Evolutionary conservation across 1,284 basidiomycete genomes (phyloP).

Genomic region (Coniophora puteana): DNA sequence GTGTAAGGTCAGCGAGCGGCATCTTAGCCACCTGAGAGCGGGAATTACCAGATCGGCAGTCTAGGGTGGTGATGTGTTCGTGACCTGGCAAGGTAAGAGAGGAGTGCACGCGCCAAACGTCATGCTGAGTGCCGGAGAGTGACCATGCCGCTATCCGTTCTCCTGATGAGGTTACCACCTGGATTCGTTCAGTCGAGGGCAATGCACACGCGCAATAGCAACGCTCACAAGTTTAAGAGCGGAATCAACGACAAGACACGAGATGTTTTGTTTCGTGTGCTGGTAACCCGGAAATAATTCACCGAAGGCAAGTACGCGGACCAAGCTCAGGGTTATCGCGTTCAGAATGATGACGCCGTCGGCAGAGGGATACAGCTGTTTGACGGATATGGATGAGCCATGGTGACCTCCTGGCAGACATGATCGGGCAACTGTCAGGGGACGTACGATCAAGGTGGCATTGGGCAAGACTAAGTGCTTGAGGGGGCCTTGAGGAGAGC

Average conservation of each 20-base stretch:
- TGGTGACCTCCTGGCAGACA: not conserved
- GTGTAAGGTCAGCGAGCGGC: conserved; percentile 15
- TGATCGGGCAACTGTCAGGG: too few species aligned
- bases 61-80: conserved; percentile 55
- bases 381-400: conserved; percentile 1
- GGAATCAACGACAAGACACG: conserved; percentile 64
- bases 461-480: conserved; percentile 53
- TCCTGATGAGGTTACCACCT: conserved; percentile 72
- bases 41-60: conserved; percentile 62
- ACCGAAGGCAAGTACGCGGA: conserved; percentile 69
- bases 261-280: conserved; percentile 44
- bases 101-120: conserved; percentile 76
- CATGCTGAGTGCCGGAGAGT: conserved; percentile 55
- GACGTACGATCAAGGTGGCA: conserved; percentile 55
- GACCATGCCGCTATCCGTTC: conserved; percentile 70
- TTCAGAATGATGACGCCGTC: conserved; percentile 67
- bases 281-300: conserved; percentile 66
- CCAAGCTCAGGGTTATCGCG: conserved; percentile 55
- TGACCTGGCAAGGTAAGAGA: conserved; percentile 58
- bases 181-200: conserved; percentile 12
- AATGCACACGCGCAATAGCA: conserved; percentile 4
- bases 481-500: conserved; percentile 52
- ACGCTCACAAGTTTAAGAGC: conserved; percentile 72
- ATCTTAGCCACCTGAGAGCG: too few species aligned
- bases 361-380: conserved; percentile 66